Conservation (phyloP, 768 basidiomycete species). For the Neoboletus subvelutipes region DNA sequence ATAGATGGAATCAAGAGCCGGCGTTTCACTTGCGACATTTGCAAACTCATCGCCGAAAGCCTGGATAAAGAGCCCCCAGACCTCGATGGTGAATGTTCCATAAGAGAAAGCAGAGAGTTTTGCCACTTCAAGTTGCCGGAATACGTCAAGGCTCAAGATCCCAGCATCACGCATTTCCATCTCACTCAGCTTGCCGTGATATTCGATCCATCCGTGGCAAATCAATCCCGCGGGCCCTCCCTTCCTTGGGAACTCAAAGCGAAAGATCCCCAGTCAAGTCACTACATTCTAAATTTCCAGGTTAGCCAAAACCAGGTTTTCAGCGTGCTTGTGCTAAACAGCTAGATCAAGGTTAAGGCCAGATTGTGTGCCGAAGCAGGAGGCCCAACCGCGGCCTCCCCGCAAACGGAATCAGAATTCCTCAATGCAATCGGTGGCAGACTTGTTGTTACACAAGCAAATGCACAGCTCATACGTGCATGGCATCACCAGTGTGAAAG, state of each 20-base stretch:
- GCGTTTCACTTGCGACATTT: no score
- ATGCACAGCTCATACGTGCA: constrained; percentile 8
- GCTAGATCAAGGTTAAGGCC: constrained; percentile 3
- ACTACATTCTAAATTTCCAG: constrained; percentile 10
- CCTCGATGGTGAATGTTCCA: no score
- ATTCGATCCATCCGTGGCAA: no score
- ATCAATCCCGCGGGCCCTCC: no score
- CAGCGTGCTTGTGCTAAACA: not conserved
- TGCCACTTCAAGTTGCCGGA: no score
- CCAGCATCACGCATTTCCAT: no score
- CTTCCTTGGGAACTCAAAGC: constrained; percentile 12
- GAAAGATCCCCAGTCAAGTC: not conserved
- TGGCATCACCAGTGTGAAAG: constrained; percentile 19
- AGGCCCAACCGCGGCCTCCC: not conserved
- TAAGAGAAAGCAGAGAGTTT: no score
- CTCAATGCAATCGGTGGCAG: constrained; percentile 10
- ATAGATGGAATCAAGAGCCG: no score
- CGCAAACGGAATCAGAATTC: not conserved
- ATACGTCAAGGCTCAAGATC: no score
- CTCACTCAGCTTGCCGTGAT: no score
- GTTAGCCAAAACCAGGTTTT: not conserved
- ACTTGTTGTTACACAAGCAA: not conserved
- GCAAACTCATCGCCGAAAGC: no score
- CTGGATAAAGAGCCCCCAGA: no score
- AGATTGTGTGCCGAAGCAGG: not conserved